phyloP scores from a whole-genome alignment of 1,284 basidiomycete species.

The Moesziomyces antarcticus region DNA sequence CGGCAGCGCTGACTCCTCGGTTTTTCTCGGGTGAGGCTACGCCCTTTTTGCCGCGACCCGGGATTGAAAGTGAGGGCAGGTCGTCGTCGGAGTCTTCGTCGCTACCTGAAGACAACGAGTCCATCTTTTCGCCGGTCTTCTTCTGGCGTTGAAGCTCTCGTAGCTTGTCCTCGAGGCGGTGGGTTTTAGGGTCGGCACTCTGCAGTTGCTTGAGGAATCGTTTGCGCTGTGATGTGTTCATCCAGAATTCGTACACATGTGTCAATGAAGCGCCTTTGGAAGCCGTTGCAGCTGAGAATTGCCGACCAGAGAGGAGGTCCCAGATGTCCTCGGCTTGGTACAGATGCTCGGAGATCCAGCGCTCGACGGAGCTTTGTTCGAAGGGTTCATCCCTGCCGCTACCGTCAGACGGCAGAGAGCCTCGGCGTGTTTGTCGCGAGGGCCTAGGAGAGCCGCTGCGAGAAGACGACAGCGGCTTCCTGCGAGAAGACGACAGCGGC shows the following conservation, averaged over 20 bases:
- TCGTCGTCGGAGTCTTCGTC: slow-evolving; percentile 9
- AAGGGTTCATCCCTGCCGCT: slow-evolving; percentile 17
- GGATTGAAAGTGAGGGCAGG: slow-evolving; percentile 1
- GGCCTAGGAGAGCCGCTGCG: slow-evolving; percentile 3
- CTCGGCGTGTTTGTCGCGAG: slow-evolving; percentile 2
- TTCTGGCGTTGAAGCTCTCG: slow-evolving; percentile 20
- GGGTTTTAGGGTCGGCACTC: neutral
- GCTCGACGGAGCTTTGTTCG: slow-evolving; percentile 24
- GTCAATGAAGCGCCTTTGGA: neutral
- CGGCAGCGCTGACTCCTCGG: neutral
- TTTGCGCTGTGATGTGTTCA: slow-evolving; percentile 24
- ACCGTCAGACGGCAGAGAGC: slow-evolving; percentile 7
- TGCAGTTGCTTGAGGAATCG: slow-evolving; percentile 32
- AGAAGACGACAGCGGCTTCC: slow-evolving; percentile 11
- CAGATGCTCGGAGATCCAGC: slow-evolving; percentile 25
- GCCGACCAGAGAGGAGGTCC: slow-evolving; percentile 31
- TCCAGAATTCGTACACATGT: slow-evolving; percentile 40
- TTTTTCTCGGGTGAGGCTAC: neutral
- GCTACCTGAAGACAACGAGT: slow-evolving; percentile 1
- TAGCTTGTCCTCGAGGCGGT: slow-evolving; percentile 33
- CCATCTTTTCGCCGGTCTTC: slow-evolving; percentile 1
- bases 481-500: slow-evolving; percentile 13
- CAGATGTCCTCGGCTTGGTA: slow-evolving; percentile 29
- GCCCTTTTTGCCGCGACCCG: slow-evolving; percentile 11
- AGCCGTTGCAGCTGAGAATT: slow-evolving; percentile 3